Evolutionary conservation across 2,329 filamentous ascomycete genomes (phyloP).

Genomic region (Aspergillus sp.): DNA sequence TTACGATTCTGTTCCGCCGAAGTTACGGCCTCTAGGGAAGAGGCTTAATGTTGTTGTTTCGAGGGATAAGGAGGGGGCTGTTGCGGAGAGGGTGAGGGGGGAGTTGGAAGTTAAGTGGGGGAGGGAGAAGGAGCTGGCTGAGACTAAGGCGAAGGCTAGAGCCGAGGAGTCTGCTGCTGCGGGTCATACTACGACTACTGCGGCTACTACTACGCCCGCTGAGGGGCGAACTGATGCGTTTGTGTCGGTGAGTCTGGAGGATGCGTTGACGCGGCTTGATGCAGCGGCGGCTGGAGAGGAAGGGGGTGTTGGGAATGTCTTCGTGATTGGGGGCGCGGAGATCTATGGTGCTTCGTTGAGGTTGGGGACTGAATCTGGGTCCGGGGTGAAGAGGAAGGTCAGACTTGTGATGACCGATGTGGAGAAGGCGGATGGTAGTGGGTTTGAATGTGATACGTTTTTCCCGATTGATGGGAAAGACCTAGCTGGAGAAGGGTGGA

Average conservation of each 20-base stretch:
- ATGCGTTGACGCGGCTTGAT: conserved; percentile 51
- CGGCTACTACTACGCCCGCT: conserved; percentile 1
- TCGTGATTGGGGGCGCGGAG: conserved; percentile 86
- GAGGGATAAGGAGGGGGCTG: conserved; percentile 31
- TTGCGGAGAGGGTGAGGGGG: conserved; percentile 31
- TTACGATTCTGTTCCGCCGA: conserved; percentile 82
- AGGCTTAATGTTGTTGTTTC: conserved; percentile 82
- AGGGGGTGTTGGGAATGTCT: conserved; percentile 59
- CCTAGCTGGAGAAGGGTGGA: conserved; percentile 30
- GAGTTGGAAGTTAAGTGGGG: conserved; percentile 35
- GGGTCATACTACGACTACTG: conserved; percentile 6
- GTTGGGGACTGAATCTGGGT: conserved; percentile 5
- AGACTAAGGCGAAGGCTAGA: conserved; percentile 6
- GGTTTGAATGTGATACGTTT: conserved; percentile 50
- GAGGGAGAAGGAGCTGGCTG: conserved; percentile 16
- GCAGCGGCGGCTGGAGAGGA: conserved; percentile 16
- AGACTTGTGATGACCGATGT: conserved; percentile 45
- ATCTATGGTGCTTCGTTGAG: conserved; percentile 73
- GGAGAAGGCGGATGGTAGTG: conserved; percentile 26
- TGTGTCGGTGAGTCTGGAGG: conserved; percentile 58
- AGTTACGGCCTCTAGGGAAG: conserved; percentile 75
- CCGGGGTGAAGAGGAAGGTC: conserved; percentile 17
- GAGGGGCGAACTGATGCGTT: conserved; percentile 41
- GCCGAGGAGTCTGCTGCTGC: conserved; percentile 9
- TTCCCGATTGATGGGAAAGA: conserved; percentile 44